phyloP scores from a whole-genome alignment of 768 basidiomycete species.

The Chalciporus sphaerocephalus region DNA sequence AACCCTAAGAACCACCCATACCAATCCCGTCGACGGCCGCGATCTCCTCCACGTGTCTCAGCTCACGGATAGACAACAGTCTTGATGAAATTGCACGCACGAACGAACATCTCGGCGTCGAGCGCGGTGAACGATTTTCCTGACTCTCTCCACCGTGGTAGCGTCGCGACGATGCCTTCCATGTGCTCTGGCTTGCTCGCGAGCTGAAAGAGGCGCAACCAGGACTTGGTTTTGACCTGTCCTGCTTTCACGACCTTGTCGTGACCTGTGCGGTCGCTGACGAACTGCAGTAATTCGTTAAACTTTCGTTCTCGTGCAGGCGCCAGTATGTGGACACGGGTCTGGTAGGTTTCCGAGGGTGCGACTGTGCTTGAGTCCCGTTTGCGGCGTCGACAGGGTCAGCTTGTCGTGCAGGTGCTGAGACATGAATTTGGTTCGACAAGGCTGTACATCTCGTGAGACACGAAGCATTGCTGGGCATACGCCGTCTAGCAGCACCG shows the following conservation, averaged over 20 bases:
- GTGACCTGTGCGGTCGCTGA: constrained; percentile 27
- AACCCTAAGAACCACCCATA: constrained; percentile 23
- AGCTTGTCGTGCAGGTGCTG: constrained; percentile 10
- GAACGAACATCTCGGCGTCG: constrained; percentile 48
- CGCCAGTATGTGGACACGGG: background rate
- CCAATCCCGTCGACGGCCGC: constrained; percentile 59
- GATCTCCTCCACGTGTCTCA: constrained; percentile 50
- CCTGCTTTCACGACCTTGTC: constrained; percentile 27
- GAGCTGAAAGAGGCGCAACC: constrained; percentile 49
- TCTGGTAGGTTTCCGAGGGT: background rate
- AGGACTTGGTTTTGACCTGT: constrained; percentile 43
- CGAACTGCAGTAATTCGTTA: constrained; percentile 22
- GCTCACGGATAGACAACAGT: too few species aligned
- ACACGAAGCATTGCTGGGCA: background rate
- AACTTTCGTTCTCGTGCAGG: constrained; percentile 22
- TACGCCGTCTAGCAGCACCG: constrained; percentile 10
- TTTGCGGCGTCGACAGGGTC: constrained; percentile 11
- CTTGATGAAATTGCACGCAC: constrained; percentile 36
- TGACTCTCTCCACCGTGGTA: constrained; percentile 49
- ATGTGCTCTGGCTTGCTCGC: constrained; percentile 49
- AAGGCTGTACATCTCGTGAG: constrained; percentile 5
- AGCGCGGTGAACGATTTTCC: constrained; percentile 36
- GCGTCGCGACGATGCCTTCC: constrained; percentile 39
- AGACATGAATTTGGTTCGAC: constrained; percentile 17
- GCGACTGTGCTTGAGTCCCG: background rate